phyloP scores from a whole-genome alignment of 805 yeast genomes.

The Metschnikowia koreensis region DNA sequence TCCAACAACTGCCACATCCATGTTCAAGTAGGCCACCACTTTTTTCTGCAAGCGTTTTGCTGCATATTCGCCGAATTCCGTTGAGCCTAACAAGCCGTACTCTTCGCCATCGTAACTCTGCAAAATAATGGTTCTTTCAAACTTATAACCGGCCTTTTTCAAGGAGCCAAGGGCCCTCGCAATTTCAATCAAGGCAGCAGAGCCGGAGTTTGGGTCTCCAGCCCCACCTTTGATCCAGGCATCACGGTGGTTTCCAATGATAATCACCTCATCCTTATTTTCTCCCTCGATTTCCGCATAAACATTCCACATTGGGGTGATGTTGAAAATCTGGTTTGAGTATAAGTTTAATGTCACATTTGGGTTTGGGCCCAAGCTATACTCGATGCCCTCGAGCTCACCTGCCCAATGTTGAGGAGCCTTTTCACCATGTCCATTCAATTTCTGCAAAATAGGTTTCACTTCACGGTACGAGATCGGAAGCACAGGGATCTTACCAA shows the following conservation, averaged over 20 bases:
- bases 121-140: constrained; percentile 64
- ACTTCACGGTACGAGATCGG: constrained; percentile 68
- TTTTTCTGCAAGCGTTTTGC: constrained; percentile 43
- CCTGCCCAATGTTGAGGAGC: constrained; percentile 40
- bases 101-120: constrained; percentile 85
- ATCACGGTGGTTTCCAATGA: constrained; percentile 77
- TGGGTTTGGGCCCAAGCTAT: constrained; percentile 51
- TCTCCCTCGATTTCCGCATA: constrained; percentile 60
- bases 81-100: constrained; percentile 69
- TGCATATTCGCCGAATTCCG: constrained; percentile 72
- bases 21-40: constrained; percentile 65
- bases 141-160: constrained; percentile 63
- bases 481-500: constrained; percentile 67
- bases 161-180: constrained; percentile 58
- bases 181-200: constrained; percentile 62
- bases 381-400: constrained; percentile 43
- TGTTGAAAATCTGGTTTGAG: constrained; percentile 60
- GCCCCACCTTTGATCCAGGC: constrained; percentile 82
- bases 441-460: constrained; percentile 54
- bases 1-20: constrained; percentile 64
- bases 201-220: constrained; percentile 75
- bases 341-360: constrained; percentile 48
- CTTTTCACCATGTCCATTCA: constrained; percentile 58
- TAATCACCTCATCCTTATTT: constrained; percentile 50
- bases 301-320: constrained; percentile 61